These are phyloP conservation scores for Phytophthora constricta DNA, from an alignment of 352 stramenopile genomes.

Conservation along the genomic window DNA sequence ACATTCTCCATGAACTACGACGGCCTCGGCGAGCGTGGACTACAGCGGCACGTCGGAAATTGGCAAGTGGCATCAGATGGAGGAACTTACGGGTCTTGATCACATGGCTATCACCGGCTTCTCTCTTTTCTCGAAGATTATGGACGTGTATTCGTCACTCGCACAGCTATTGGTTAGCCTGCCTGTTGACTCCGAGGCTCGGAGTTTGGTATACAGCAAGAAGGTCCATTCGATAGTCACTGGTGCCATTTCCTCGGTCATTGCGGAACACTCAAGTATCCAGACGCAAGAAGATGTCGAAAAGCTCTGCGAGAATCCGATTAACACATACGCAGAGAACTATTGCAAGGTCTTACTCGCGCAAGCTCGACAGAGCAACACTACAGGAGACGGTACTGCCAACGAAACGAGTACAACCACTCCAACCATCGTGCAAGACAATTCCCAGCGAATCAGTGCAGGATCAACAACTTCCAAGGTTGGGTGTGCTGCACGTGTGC, in stretches of 20 bases:
- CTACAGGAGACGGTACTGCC: not conserved
- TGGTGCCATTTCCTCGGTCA: constrained; percentile 8
- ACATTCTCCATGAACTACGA: constrained; percentile 46
- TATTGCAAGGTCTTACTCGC: constrained; percentile 8
- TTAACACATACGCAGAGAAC: not conserved
- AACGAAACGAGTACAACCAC: not conserved
- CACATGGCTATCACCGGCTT: constrained; percentile 47
- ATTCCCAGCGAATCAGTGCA: no score
- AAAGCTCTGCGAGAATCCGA: not conserved
- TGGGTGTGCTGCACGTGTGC: not conserved
- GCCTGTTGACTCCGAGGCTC: constrained; percentile 12
- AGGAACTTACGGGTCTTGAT: constrained; percentile 38
- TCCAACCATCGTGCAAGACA: not conserved
- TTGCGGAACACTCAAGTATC: constrained; percentile 8
- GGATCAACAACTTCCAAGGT: constrained; percentile 3
- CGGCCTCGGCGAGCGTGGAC: constrained; percentile 22
- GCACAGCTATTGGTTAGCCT: constrained; percentile 34
- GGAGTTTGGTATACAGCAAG: constrained; percentile 8
- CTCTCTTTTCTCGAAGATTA: constrained; percentile 39
- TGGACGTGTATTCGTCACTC: constrained; percentile 42
- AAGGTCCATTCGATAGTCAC: constrained; percentile 1
- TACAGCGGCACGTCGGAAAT: constrained; percentile 34
- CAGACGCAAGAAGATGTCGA: constrained; percentile 8
- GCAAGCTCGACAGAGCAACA: not conserved
- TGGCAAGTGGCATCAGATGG: constrained; percentile 49